Evolutionary conservation across 345 rosid genomes (phyloP).

Genomic region (Hypericum perforatum): DNA sequence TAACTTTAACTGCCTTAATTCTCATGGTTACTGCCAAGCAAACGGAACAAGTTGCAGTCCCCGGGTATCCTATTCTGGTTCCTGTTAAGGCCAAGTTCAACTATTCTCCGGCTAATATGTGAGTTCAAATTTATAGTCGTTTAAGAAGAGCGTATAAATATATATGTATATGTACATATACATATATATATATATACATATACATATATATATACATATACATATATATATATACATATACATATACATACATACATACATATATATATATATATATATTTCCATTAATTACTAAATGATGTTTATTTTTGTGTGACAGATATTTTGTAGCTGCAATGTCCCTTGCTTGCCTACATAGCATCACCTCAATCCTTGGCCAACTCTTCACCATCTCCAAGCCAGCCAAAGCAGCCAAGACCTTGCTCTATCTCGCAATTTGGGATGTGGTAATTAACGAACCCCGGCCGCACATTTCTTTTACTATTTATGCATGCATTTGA

Average conservation of each 20-base stretch:
- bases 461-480: not conserved
- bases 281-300: not conserved
- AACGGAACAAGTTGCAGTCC: conserved; percentile 24
- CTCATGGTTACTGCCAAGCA: conserved; percentile 56
- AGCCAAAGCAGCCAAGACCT: conserved; percentile 19
- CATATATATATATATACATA: no score
- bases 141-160: no score
- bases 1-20: conserved; percentile 34
- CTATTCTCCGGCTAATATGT: conserved; percentile 73
- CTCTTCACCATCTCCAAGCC: conserved; percentile 35
- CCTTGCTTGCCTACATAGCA: conserved; percentile 48
- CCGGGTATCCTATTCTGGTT: conserved; percentile 4
- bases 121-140: conserved; percentile 4
- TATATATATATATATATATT: no score
- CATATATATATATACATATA: no score
- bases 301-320: conserved; percentile 27
- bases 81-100: conserved; percentile 41
- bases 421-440: conserved; percentile 28
- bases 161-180: no score
- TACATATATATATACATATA: no score
- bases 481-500: not conserved
- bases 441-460: conserved; percentile 44
- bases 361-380: conserved; percentile 45
- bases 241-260: no score
- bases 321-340: conserved; percentile 51